Evolutionary conservation across 2,329 filamentous ascomycete species (phyloP).

Genomic region (Trichoderma atrobrunneum): DNA sequence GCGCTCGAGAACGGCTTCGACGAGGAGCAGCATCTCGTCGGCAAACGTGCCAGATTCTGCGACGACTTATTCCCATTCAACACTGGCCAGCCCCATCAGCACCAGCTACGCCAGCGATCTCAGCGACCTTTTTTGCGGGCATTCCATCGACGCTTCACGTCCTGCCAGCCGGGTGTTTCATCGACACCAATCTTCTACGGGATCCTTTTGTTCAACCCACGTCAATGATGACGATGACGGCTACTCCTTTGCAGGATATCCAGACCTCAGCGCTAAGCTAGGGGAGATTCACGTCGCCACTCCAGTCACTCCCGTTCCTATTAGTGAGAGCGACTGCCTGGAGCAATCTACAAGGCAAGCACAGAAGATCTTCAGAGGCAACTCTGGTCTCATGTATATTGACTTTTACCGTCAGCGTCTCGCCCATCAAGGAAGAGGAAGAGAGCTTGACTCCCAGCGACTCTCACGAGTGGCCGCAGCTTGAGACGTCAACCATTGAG

Average conservation of each 20-base stretch:
- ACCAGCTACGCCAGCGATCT: conserved; percentile 36
- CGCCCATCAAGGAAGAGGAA: conserved; percentile 20
- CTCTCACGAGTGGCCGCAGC: conserved; percentile 20
- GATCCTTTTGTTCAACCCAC: conserved; percentile 38
- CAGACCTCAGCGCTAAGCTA: conserved; percentile 23
- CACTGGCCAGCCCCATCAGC: conserved; percentile 37
- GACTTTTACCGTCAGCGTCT: conserved; percentile 17
- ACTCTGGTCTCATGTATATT: conserved; percentile 5
- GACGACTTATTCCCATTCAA: conserved; percentile 37
- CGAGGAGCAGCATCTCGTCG: conserved; percentile 39
- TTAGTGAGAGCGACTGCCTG: conserved; percentile 2
- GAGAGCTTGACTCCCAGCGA: conserved; percentile 17
- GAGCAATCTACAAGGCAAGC: conserved; percentile 16
- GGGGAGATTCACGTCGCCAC: conserved; percentile 17
- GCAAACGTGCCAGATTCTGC: conserved; percentile 39
- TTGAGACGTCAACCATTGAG: conserved; percentile 7
- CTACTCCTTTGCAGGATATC: conserved; percentile 27
- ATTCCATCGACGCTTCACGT: conserved; percentile 27
- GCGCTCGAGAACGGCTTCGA: conserved; percentile 38
- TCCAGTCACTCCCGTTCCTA: conserved; percentile 12
- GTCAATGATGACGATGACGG: conserved; percentile 38
- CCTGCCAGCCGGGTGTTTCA: conserved; percentile 32
- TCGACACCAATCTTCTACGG: conserved; percentile 34
- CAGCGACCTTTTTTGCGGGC: conserved; percentile 32
- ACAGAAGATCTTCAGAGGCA: background rate